Percentiles rank a stretch among this genome's conserved stretches.
These are phyloP conservation scores for Dothidotthia symphoricarpi DNA, from an alignment of 2,329 filamentous ascomycete genomes.

Conservation along the genomic window DNA sequence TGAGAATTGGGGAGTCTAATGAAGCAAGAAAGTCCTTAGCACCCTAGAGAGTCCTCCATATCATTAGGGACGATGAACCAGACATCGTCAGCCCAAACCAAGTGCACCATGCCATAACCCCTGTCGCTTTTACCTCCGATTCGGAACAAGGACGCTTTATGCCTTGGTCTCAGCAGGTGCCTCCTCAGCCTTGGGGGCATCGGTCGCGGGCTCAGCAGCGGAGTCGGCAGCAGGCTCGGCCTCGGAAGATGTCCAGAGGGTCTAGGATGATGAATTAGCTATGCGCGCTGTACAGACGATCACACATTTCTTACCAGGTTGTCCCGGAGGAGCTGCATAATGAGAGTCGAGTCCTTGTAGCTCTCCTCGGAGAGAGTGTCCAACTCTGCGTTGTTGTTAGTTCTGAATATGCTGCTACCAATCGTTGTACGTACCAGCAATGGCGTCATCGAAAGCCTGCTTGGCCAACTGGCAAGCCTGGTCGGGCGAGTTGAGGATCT, in stretches of 20 bases:
- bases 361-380: conserved; percentile 97
- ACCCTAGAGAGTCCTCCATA: conserved; percentile 34
- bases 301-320: conserved; percentile 65
- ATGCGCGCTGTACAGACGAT: conserved; percentile 23
- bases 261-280: conserved; percentile 54
- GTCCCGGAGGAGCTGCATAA: conserved; percentile 97
- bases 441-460: conserved; percentile 94
- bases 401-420: conserved; percentile 1
- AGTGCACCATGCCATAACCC: conserved; percentile 35
- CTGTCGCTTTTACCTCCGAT: conserved; percentile 35
- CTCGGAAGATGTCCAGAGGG: conserved; percentile 98
- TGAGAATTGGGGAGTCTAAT: conserved; percentile 42
- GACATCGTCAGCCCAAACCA: conserved; percentile 34
- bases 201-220: conserved; percentile 56
- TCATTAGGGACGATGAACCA: conserved; percentile 30
- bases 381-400: conserved; percentile 63
- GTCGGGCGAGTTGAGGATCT: conserved; percentile 98
- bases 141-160: conserved; percentile 27
- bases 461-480: conserved; percentile 97
- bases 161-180: conserved; percentile 64
- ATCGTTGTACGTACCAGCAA: conserved; percentile 63
- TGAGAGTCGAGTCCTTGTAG: conserved; percentile 98
- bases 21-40: conserved; percentile 34
- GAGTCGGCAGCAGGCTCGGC: conserved; percentile 72
- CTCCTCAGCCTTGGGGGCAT: conserved; percentile 47